Percentiles rank a stretch among this genome's conserved stretches.
Evolutionary conservation across 306 rosid species (phyloP).

Genomic region (Comarum palustre): DNA sequence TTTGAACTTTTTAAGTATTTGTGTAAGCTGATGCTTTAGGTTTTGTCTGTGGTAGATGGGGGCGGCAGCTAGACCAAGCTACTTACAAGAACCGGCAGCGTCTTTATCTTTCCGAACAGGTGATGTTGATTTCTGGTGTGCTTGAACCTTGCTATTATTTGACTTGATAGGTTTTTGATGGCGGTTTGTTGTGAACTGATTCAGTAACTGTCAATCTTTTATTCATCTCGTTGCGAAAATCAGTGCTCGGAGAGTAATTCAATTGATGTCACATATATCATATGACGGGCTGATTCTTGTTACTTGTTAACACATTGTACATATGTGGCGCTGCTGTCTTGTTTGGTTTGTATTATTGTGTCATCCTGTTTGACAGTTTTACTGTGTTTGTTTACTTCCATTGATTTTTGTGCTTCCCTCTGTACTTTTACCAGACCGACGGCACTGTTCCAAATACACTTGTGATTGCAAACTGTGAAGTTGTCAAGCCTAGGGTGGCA

Average conservation of each 20-base stretch:
- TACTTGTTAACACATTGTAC: background rate
- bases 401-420: background rate
- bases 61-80: constrained; percentile 64
- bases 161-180: background rate
- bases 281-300: background rate
- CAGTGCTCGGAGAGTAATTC: background rate
- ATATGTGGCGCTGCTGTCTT: background rate
- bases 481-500: constrained; percentile 97
- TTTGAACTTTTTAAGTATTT: background rate
- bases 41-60: constrained; percentile 58
- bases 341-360: background rate
- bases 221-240: background rate
- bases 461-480: constrained; percentile 96
- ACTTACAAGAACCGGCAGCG: constrained; percentile 88
- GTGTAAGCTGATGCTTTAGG: constrained; percentile 1
- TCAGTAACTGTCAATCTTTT: background rate
- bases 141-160: background rate
- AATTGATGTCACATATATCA: background rate
- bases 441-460: constrained; percentile 94
- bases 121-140: background rate
- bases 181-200: background rate
- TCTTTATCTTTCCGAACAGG: constrained; percentile 90
- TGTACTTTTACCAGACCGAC: constrained; percentile 61
- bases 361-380: background rate
- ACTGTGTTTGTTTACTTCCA: background rate